Percentiles rank a stretch among this genome's conserved stretches.
Conservation (phyloP, 768 basidiomycete genomes). For the Rhodotorula graminis region DNA sequence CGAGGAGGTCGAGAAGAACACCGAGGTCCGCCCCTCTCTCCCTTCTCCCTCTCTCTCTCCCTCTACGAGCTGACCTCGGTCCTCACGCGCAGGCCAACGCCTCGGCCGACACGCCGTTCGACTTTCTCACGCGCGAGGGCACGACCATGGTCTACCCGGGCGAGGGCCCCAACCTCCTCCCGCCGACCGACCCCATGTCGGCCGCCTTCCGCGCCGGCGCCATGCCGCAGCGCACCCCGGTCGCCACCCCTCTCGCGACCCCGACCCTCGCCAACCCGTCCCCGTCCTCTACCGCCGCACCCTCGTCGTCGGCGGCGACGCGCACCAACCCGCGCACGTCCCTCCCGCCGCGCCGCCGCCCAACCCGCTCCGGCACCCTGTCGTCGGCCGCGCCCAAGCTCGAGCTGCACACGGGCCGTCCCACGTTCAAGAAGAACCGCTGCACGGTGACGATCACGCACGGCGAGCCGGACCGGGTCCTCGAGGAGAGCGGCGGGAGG, state of each 20-base stretch:
- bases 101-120: constrained; percentile 30
- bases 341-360: constrained; percentile 17
- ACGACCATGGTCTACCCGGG: constrained; percentile 28
- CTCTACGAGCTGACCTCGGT: background rate
- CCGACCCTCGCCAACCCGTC: background rate
- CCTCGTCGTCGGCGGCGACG: too few relatives aligned
- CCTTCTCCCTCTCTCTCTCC: too few relatives aligned
- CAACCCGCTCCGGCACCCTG: constrained; percentile 5
- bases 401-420: constrained; percentile 50
- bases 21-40: constrained; percentile 16
- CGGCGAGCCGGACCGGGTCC: constrained; percentile 47
- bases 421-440: constrained; percentile 81
- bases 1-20: constrained; percentile 37
- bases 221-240: background rate
- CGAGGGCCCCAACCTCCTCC: constrained; percentile 38
- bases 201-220: background rate
- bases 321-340: constrained; percentile 22
- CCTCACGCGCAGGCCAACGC: constrained; percentile 24
- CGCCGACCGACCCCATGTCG: constrained; percentile 5
- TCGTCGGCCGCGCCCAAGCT: background rate
- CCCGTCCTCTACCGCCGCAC: background rate
- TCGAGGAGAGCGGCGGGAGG: constrained; percentile 50
- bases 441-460: constrained; percentile 86
- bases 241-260: background rate
- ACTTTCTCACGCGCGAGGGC: constrained; percentile 23